Evolutionary conservation across 139 green algal genomes (phyloP).

Genomic region (Chlamydomonas sp.): DNA sequence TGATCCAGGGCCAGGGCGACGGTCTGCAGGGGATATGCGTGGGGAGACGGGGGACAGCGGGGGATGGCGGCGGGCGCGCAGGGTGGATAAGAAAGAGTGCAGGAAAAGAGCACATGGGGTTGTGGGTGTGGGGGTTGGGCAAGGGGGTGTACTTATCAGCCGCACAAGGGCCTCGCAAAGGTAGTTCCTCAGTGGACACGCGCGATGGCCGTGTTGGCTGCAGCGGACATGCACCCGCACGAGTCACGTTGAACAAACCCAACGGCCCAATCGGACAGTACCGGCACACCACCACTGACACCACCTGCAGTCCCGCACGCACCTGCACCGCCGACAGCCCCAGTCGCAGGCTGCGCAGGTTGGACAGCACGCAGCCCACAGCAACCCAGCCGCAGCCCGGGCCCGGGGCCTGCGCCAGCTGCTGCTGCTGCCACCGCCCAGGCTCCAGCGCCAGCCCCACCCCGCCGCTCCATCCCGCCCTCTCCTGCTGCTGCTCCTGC

Average conservation of each 20-base stretch:
- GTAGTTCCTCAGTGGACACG: too few relatives aligned
- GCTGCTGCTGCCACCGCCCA: not conserved
- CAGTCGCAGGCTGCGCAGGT: slow-evolving; percentile 46
- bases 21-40: not conserved
- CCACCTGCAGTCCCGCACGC: not conserved
- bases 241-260: not conserved
- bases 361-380: slow-evolving; percentile 23
- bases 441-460: not conserved
- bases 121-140: not conserved
- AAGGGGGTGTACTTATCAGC: not conserved
- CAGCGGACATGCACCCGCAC: too few relatives aligned
- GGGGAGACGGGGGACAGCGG: not conserved
- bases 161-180: too few relatives aligned
- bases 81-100: not conserved
- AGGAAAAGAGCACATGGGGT: not conserved
- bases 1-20: slow-evolving; percentile 58
- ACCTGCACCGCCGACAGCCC: slow-evolving; percentile 54
- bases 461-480: too few relatives aligned
- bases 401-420: not conserved
- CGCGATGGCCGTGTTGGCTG: too few relatives aligned
- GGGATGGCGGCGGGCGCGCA: not conserved
- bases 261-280: not conserved
- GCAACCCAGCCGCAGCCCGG: not conserved
- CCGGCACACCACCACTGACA: not conserved
- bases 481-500: too few relatives aligned